A percentile compares a stretch with the other conserved stretches of the same genome.
phyloP scores from a whole-genome alignment of 2,329 filamentous ascomycete genomes.

The Phialocephala subalpina region DNA sequence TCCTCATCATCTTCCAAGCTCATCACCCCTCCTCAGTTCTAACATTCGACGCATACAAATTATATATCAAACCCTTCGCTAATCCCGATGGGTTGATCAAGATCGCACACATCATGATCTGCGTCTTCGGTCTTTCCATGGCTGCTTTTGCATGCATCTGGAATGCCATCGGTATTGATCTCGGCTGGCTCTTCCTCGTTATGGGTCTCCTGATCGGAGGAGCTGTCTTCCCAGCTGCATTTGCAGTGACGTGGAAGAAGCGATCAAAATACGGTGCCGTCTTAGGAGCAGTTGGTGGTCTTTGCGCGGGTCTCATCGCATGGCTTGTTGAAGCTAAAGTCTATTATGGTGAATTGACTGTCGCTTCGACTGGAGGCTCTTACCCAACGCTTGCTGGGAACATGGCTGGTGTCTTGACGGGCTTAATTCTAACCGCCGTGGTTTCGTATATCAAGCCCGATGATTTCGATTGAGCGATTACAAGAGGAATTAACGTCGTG shows the following conservation, averaged over 20 bases:
- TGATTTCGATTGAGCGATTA: conserved; percentile 4
- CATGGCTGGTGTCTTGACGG: background rate
- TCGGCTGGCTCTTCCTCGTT: conserved; percentile 5
- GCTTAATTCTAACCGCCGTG: background rate
- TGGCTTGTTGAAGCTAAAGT: conserved; percentile 3
- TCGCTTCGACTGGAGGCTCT: background rate
- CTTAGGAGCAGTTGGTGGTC: background rate
- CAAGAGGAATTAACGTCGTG: background rate
- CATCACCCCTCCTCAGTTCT: background rate
- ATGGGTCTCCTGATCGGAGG: conserved; percentile 7
- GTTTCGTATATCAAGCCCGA: background rate
- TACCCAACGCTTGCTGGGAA: background rate
- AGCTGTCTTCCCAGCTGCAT: conserved; percentile 1
- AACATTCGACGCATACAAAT: conserved; percentile 3
- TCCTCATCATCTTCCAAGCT: conserved; percentile 1
- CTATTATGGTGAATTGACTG: background rate
- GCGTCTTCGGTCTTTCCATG: background rate
- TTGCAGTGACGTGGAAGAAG: conserved; percentile 2
- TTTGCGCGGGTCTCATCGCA: background rate
- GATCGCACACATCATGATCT: background rate
- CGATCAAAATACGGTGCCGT: background rate
- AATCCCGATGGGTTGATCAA: background rate
- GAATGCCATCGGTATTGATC: conserved; percentile 1
- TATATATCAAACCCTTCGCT: background rate
- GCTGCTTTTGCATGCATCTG: background rate